phyloP scores from a whole-genome alignment of 164 flowering plant genomes.

The Nymphaea thermarum region DNA sequence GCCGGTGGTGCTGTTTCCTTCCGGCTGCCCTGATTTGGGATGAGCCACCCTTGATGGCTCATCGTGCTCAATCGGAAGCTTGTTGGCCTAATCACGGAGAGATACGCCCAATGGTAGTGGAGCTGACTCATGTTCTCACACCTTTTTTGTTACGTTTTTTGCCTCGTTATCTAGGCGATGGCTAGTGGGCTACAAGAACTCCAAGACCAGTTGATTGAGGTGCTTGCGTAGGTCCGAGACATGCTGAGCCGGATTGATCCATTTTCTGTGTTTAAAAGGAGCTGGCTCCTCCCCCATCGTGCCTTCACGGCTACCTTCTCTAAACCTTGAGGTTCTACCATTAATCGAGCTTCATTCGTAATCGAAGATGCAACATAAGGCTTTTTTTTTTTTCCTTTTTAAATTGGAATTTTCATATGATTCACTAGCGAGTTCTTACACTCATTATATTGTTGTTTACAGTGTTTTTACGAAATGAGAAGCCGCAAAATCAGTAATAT shows the following conservation, averaged over 20 bases:
- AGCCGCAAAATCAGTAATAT: too few relatives aligned
- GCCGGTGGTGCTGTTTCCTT: background rate
- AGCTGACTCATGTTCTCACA: background rate
- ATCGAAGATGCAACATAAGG: too few relatives aligned
- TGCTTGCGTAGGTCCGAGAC: slow-evolving; percentile 47
- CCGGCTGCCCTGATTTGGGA: slow-evolving; percentile 5
- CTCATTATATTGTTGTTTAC: too few relatives aligned
- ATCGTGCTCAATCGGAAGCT: slow-evolving; percentile 14
- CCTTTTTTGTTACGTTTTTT: slow-evolving; percentile 18
- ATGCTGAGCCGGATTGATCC: slow-evolving; percentile 41
- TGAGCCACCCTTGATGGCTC: slow-evolving; percentile 10
- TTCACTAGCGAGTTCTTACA: too few relatives aligned
- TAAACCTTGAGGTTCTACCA: background rate
- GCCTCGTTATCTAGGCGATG: slow-evolving; percentile 19
- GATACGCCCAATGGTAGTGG: background rate
- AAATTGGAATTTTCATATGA: too few relatives aligned
- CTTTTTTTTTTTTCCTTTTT: too few relatives aligned
- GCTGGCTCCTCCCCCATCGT: slow-evolving; percentile 1
- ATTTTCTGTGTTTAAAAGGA: slow-evolving; percentile 9
- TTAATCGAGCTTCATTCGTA: too few relatives aligned
- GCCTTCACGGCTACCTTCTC: background rate
- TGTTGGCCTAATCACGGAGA: slow-evolving; percentile 1
- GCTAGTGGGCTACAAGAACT: slow-evolving; percentile 32
- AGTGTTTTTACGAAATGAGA: too few relatives aligned
- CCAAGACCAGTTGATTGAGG: slow-evolving; percentile 28